Evolutionary conservation across 2,329 filamentous ascomycete genomes (phyloP), one percentile per base, ranked within the genome.

Genomic region (Claviceps arundinis): DNA sequence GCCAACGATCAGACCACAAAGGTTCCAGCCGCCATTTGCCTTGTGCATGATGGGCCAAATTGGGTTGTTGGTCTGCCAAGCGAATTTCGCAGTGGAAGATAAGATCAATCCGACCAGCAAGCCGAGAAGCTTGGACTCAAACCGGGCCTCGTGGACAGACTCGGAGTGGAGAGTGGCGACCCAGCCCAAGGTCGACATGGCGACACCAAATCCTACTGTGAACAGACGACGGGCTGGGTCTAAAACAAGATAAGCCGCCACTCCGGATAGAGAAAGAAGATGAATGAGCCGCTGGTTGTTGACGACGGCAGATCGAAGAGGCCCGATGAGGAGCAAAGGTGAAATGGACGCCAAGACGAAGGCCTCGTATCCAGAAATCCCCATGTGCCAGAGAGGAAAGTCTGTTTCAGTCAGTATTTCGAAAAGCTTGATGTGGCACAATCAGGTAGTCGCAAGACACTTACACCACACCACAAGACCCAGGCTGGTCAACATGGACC

Each of bases 301-400:
- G 50, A 85, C 70, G 11, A 87, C 76, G 16, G 87, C 65, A 41
- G 77, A 78, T 54, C 89, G 84, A 17, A 96, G 55, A 1, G 82
- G 73, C 47, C 76, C 76, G 56, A 89, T 82, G 44, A 98, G 80
- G 19, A 97, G 67, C 41, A 90, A 74, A 0, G 93, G 93, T 4
- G 90, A 87, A 50, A 91, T 68, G 3, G 88, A 91, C 48, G 78
- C 80, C 81, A 97, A 85, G 62, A 98, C 84, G 58, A 95, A 76
- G 44, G 83, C 85, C 70, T 98, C 93, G 64, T 93, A 98, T 56
- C 93, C 93, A 4, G 91, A 97, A 55, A 98, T 94, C 30, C 93
- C 93, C 93, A 98, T 98, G 66, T 96, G 82, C 93, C 93, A 98
- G 11, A 98, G 79, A 14, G 93, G 93, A 66, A 98, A 98, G 68